Evolutionary conservation across 495 filamentous ascomycete genomes (phyloP), one percentile per base, ranked within the genome.

Genomic region (Pseudoneurospora amorphoporcata): DNA sequence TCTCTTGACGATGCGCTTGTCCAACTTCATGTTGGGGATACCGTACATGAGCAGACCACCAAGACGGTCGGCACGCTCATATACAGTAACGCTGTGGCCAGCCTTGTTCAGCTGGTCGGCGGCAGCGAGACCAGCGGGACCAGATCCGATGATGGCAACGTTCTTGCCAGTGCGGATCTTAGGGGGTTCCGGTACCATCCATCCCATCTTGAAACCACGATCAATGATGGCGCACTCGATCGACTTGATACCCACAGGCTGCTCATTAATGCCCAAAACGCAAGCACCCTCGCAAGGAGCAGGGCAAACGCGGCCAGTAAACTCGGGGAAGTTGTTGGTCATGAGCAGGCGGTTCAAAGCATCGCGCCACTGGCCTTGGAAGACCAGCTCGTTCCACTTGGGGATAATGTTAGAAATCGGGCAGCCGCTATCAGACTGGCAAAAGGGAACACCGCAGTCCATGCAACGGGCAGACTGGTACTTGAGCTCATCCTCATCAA

Each of bases 261-360:
- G 95, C 79, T 98, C 96, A 74, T 97, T 99, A 87, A 99, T 99
- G 38, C 95, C 95, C 37, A 99, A 88, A 23, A 98, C 96, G 82
- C 95, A 99, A 43, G 95, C 93, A 79, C 95, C 95, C 81, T 99
- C 95, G 77, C 95, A 99, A 81, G 95, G 95, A 73, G 95, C 95
- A 70, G 95, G 95, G 83, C 95, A 99, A 70, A 99, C 95, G 84
- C 95, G 95, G 68, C 95, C 95, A 75, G 95, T 99, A 83, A 98
- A 98, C 79, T 99, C 95, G 37, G 95, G 95, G 88, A 99, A 98
- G 87, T 98, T 98, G 86, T 99, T 99, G 71, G 95, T 99, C 93
- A 97, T 97, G 72, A 98, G 87, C 40, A 99, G 85, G 68, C 94
- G 91, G 84, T 97, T 96, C 19, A 98, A 90, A 23, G 95, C 95